Percentiles rank a stretch among this genome's conserved stretches.
Conservation (phyloP, 2,329 filamentous ascomycete genomes). For the Cladosporium cucumerinum region DNA sequence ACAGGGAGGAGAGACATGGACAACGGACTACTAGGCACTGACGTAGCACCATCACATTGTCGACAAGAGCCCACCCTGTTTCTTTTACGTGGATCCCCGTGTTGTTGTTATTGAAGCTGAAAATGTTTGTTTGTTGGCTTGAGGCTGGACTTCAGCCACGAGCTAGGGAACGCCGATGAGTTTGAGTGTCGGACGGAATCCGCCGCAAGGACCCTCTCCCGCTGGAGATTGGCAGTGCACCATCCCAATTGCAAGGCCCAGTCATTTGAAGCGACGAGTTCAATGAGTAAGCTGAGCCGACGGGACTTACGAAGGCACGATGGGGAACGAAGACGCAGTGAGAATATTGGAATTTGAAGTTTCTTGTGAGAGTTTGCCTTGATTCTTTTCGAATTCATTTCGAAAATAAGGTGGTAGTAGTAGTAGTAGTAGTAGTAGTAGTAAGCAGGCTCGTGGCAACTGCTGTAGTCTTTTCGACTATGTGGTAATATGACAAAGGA, state of each 20-base stretch:
- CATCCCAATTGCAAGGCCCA: not conserved
- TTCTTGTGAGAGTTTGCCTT: not conserved
- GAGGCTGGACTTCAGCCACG: not conserved
- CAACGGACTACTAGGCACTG: not conserved
- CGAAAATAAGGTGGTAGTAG: not conserved
- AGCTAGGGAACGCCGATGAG: not conserved
- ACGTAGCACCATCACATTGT: not conserved
- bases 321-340: not conserved
- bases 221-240: not conserved
- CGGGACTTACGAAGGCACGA: not conserved
- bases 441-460: not conserved
- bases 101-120: not conserved
- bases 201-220: not conserved
- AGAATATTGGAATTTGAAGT: not conserved
- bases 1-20: not conserved
- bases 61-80: not conserved
- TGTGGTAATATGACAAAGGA: slow-evolving; percentile 13
- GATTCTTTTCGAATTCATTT: not conserved
- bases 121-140: not conserved
- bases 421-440: not conserved
- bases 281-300: not conserved
- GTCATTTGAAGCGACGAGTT: not conserved
- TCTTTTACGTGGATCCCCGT: not conserved
- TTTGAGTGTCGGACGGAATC: not conserved
- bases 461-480: not conserved